Evolutionary conservation across 202 grass and related monocot genomes (phyloP), one percentile per base, ranked within the genome.

Genomic region (Elaeis oleifera): DNA sequence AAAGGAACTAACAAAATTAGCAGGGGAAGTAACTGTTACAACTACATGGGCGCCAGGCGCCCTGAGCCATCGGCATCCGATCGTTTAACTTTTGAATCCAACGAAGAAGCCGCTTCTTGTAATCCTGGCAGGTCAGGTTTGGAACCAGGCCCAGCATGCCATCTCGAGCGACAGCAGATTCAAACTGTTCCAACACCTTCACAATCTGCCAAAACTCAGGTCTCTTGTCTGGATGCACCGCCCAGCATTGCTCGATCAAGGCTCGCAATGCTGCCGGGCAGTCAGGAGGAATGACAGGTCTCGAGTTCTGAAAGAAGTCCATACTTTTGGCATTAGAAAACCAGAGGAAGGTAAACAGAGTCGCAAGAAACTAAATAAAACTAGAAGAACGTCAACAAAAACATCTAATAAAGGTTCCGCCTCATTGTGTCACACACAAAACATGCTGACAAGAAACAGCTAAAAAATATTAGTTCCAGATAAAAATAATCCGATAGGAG

Each of bases 151-250:
- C 57, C 13, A 59, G 57, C 23, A 22, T 59, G 57, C 57, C 57
- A n/a, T 27, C 13, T 59, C 27, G 25, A 31, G 25, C 57, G 14
- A 59, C 3, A 2, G 24, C 57, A 17, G 57, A 59, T 59, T 31
- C 25, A 28, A 59, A 59, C 16, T 59, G 25, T 17, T 59, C 57
- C 27, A 59, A 59, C 11, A 59, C 57, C 23, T 31, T 59, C 22
- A 31, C 57, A 0, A 59, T 59, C 57, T 59, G 57, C 57, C 25
- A 59, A 59, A 59, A 59, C 15, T 59, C 57, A 16, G 25, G 57
- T 29, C 57, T 17, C 23, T 31, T 59, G 4, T 31, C 57, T 16
- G 57, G 15, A 59, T 59, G 57, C 8, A 59, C 16, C 6, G 25
- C 23, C 57, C 57, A 59, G 23, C 57, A 59, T 31, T 59, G 57